These are phyloP conservation scores for Tuctoria greenei DNA, from an alignment of 176 grass and related monocot species.

Conservation along the genomic window DNA sequence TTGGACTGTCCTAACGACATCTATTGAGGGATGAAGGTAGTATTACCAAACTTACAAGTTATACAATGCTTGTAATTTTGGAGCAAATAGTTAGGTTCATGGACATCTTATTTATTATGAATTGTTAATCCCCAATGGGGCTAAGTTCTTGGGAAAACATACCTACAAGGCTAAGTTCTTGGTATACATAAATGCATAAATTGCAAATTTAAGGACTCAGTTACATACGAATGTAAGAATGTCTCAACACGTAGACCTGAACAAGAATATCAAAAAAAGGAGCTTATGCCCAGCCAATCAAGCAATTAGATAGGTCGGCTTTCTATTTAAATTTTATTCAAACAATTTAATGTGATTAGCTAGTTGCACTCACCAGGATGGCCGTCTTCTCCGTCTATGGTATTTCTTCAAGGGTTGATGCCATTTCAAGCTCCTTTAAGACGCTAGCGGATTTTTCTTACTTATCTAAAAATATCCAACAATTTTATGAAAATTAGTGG, in stretches of 20 bases:
- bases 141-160: background rate
- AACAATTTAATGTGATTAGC: background rate
- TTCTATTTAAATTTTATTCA: background rate
- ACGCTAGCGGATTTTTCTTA: background rate
- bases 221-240: background rate
- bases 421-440: background rate
- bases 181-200: background rate
- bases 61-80: background rate
- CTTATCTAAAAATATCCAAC: background rate
- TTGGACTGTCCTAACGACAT: no score
- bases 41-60: background rate
- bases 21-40: no score
- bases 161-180: background rate
- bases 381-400: background rate
- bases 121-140: background rate
- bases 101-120: background rate
- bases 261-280: background rate
- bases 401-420: background rate
- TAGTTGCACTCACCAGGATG: slow-evolving; percentile 7
- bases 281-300: background rate
- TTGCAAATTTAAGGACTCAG: background rate
- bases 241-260: background rate
- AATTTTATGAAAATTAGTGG: no score
- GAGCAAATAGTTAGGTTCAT: background rate
- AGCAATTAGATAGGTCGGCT: background rate